Base-by-base conservation (phyloP, 2,329 filamentous ascomycete genomes). In the Calycina marina region DNA sequence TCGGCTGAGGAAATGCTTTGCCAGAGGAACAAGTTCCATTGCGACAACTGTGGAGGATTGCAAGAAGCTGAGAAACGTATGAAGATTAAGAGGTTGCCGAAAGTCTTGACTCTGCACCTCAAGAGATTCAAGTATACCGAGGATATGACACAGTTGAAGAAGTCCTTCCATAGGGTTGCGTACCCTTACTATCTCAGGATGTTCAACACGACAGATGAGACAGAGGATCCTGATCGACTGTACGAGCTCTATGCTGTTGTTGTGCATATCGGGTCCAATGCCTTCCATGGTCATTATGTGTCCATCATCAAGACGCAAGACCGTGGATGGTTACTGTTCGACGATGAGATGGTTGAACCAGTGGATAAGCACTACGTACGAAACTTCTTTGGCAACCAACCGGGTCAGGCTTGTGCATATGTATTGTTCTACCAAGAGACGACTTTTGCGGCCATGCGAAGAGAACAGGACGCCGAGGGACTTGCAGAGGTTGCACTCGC, bases 111-210 rank as follows among this genome's bases (percentile, higher is more conserved):
- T 4, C 61, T 98, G 36, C 90, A 98, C 52, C 60, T 98, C 40
- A 98, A 98, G 59, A 74, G 90, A 35, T 98, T 98, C 65, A 96
- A 96, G 59, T 98, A 94, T 53, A 94, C 88, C 2, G 90, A 96
- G 52, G 88, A 96, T 54, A 72, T 92, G 50, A 90, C 86, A 43
- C 73, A 86, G 34, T 61, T 98, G 40, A 86, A 96, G 55, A 98
- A 98, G 58, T 69, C 98, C 26, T 96, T 96, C 54, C 88, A 98
- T 55, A 72, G 88, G 26, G 90, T 98, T 10, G 84, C 94, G 4
- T 98, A 98, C 52, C 90, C 90, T 0, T 98, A 94, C 52, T 83
- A 98, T 51, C 67, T 98, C 25, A 83, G 90, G 35, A 74, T 40
- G 38, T 40, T 40, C 17, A 94, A 94, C 57, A 96, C 88, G 0